Percentiles rank a stretch among this genome's conserved stretches.
These are phyloP conservation scores for Penicillium vulpinum DNA, from an alignment of 2,329 filamentous ascomycete genomes.

Conservation along the genomic window DNA sequence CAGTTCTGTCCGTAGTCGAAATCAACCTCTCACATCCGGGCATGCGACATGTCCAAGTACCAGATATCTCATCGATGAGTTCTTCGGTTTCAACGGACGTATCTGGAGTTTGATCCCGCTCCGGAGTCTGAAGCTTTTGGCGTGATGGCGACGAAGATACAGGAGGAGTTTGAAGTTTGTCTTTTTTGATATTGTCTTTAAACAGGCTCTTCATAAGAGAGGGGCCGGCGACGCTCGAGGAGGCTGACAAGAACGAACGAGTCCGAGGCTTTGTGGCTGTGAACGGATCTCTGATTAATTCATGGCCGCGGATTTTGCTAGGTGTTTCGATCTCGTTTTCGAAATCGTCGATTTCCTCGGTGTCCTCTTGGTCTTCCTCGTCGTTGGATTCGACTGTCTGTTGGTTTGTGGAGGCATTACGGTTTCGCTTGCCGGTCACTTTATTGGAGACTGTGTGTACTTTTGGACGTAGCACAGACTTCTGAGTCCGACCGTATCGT, in stretches of 20 bases:
- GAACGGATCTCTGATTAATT: conserved; percentile 25
- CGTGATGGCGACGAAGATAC: neutral
- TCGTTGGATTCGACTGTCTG: conserved; percentile 31
- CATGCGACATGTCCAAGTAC: conserved; percentile 23
- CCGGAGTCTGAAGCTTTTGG: neutral
- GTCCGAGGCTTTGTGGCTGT: conserved; percentile 17
- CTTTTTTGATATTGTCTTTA: conserved; percentile 10
- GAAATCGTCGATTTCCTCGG: conserved; percentile 18
- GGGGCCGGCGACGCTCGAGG: conserved; percentile 12
- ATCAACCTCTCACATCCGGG: conserved; percentile 21
- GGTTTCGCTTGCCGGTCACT: conserved; percentile 44
- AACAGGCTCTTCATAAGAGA: conserved; percentile 24
- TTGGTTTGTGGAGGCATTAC: conserved; percentile 29
- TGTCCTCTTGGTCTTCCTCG: conserved; percentile 19
- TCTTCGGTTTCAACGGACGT: neutral
- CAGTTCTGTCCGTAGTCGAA: conserved; percentile 9
- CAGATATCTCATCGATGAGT: conserved; percentile 6
- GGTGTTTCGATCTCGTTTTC: conserved; percentile 26
- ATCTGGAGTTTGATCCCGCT: conserved; percentile 6
- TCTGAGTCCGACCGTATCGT: conserved; percentile 37
- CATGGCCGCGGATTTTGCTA: conserved; percentile 25
- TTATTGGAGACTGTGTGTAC: conserved; percentile 41
- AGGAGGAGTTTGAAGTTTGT: conserved; percentile 5
- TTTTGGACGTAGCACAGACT: conserved; percentile 49
- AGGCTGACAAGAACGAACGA: conserved; percentile 13